phyloP scores from a whole-genome alignment of 805 yeast species.

The Ogataea nitratoaversa region DNA sequence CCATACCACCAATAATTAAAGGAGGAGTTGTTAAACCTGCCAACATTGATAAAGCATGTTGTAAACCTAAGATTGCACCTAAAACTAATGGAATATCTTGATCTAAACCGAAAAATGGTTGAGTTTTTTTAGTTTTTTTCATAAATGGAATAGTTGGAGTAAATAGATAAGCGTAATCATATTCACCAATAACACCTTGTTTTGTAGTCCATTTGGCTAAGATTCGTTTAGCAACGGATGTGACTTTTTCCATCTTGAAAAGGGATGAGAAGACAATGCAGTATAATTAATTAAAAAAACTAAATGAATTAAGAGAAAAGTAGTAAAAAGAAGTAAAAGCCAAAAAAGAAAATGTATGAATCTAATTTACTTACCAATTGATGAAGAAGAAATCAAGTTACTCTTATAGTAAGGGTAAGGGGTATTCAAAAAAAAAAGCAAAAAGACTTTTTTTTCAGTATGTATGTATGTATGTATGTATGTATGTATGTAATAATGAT shows the following conservation, averaged over 20 bases:
- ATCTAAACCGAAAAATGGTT: constrained; percentile 80
- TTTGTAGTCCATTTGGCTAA: constrained; percentile 48
- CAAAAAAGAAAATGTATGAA: no score
- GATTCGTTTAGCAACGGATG: constrained; percentile 6
- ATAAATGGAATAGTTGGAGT: constrained; percentile 75
- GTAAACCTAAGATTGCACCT: constrained; percentile 77
- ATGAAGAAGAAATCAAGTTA: no score
- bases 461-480: no score
- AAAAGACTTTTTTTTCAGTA: no score
- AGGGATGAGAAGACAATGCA: no score
- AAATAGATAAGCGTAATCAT: constrained; percentile 76
- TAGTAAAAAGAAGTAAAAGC: no score
- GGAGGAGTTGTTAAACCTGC: constrained; percentile 91
- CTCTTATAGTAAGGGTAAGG: no score
- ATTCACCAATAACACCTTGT: constrained; percentile 84
- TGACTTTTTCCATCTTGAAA: constrained; percentile 4
- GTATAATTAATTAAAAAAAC: no score
- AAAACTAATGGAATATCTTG: constrained; percentile 77
- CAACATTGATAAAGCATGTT: constrained; percentile 85
- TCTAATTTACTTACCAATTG: no score
- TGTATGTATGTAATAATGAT: no score
- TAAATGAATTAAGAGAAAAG: no score
- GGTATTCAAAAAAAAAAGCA: no score
- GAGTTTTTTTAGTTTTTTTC: constrained; percentile 42
- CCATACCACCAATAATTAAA: constrained; percentile 59